Base-by-base conservation (phyloP, 2,329 filamentous ascomycete species). In the Aspergillus flavus region DNA sequence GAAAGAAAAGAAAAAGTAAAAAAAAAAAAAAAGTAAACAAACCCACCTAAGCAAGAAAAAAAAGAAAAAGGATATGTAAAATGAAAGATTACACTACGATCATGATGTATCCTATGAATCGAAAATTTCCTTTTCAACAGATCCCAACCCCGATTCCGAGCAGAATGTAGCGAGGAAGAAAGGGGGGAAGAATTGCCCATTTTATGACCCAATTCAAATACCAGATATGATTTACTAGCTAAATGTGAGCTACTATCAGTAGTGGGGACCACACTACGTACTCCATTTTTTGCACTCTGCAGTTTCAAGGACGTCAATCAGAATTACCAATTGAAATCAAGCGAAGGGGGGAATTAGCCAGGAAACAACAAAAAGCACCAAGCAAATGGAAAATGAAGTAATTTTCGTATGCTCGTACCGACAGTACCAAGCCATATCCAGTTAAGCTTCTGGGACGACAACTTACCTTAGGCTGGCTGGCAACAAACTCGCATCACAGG, bases 331-430 rank as follows among this genome's bases (percentile, higher is more conserved):
- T 62, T 52, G 32, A 43, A 62, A 41, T 11, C 36, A 39, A 30
- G 26, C 6, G 19, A 36, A 50, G 32, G 50, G 50, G 30, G 43
- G 54, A 43, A 59, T 23, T 56, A 26, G 43, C 59, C 43, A 57
- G 34, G 34, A 58, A 60, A 57, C 61, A 58, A 52, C 16, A n/a
- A n/a, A n/a, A 34, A 34, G 28, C 28, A 32, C 30, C 16, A 4
- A 32, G 52, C 21, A 34, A 55, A 55, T 14, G n/a, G 14, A 36
- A 39, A 19, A n/a, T 26, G 9, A 26, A 6, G 65, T 67, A 67
- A 67, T 67, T 67, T 66, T 67, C 61, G 41, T 62, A 45, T 32
- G n/a, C 10, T 3, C 55, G 7, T 58, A 50, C 60, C 28, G 9
- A 32, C 32, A 41, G 39, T 26, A 48, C 56, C 34, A 59, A 50